Base-by-base conservation (phyloP, 73 alveolate species). In the Durusdinium trenchii region DNA sequence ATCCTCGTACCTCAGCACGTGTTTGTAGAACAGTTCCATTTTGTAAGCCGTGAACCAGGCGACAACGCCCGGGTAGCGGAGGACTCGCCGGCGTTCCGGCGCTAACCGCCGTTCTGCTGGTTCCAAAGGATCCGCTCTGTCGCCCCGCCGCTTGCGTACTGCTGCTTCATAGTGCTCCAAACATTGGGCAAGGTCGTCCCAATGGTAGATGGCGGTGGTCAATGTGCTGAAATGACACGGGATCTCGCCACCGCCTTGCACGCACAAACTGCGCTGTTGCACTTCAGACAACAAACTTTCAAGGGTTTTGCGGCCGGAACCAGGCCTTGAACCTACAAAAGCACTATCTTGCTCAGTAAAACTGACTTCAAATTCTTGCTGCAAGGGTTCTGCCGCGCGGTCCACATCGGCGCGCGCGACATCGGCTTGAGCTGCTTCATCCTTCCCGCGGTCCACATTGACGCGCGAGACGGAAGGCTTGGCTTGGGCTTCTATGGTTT, bases 201-300 rank as follows among this genome's bases (percentile, higher is more conserved):
- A 67, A 32, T 67, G 81, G 42, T 67, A 67, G 36, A 67, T 67
- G 81, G 81, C 81, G 16, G 81, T 67, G 45, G 81, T 67, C 46
- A 67, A 67, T 14, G 81, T 67, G n/a, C 43, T 67, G 81, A 67
- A 67, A 67, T 67, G 81, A 67, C 81, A 67, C 45, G 81, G 81
- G 32, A 67, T 67, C 42, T 67, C 81, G 36, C 81, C 81, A 30
- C 81, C 81, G 10, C 18, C 81, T 67, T 18, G 81, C 16, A 18
- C n/a, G 42, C 81, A 32, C 43, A 18, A 26, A 18, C 43, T 18
- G 42, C n/a, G 81, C 81, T 26, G 81, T 42, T 30, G 45, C 18
- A 67, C 43, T 32, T 67, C 42, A 9, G 18, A 20, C 81, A 67
- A 26, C 81, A 32, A 67, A n/a, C 42, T 18, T 26, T 18, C 81